Percentiles rank a stretch among this genome's conserved stretches.
These are phyloP conservation scores for Geotrichum candidum DNA, from an alignment of 1,139 yeast genomes.

Conservation along the genomic window DNA sequence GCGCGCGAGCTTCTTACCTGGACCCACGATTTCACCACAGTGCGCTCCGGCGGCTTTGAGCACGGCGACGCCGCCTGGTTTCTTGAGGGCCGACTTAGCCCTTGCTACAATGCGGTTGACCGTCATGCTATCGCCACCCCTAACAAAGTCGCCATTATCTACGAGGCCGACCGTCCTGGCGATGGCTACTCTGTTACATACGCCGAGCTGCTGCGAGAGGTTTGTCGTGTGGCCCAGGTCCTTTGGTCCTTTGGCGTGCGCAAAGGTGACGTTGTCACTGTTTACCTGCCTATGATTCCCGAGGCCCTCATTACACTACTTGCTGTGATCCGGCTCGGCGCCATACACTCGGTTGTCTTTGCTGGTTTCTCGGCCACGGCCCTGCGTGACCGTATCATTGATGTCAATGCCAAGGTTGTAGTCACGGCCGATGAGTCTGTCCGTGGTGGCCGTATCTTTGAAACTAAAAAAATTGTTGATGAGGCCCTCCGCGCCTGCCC, in stretches of 20 bases:
- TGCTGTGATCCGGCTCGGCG: slow-evolving; percentile 74
- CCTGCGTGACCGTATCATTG: slow-evolving; percentile 66
- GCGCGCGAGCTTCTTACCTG: slow-evolving; percentile 57
- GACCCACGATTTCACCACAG: slow-evolving; percentile 55
- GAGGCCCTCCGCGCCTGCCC: slow-evolving; percentile 71
- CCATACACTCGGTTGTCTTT: slow-evolving; percentile 75
- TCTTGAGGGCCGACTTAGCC: slow-evolving; percentile 68
- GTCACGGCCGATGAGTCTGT: slow-evolving; percentile 76
- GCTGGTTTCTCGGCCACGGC: slow-evolving; percentile 83
- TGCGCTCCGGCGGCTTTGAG: slow-evolving; percentile 52
- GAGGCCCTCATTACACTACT: slow-evolving; percentile 67
- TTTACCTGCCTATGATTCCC: slow-evolving; percentile 81
- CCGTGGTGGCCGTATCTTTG: slow-evolving; percentile 78
- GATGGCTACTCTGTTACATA: slow-evolving; percentile 60
- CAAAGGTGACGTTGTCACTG: slow-evolving; percentile 82
- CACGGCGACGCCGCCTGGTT: slow-evolving; percentile 74
- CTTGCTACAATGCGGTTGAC: slow-evolving; percentile 72
- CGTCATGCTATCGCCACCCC: slow-evolving; percentile 72
- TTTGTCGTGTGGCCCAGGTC: slow-evolving; percentile 48
- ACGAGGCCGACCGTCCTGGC: slow-evolving; percentile 73
- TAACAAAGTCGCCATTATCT: slow-evolving; percentile 63
- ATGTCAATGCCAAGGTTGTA: slow-evolving; percentile 66
- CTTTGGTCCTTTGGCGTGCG: slow-evolving; percentile 49
- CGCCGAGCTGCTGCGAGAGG: slow-evolving; percentile 64
- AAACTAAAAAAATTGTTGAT: slow-evolving; percentile 76